These are phyloP conservation scores for Exophiala dermatitidis DNA, from an alignment of 2,329 filamentous ascomycete species.

Conservation along the genomic window DNA sequence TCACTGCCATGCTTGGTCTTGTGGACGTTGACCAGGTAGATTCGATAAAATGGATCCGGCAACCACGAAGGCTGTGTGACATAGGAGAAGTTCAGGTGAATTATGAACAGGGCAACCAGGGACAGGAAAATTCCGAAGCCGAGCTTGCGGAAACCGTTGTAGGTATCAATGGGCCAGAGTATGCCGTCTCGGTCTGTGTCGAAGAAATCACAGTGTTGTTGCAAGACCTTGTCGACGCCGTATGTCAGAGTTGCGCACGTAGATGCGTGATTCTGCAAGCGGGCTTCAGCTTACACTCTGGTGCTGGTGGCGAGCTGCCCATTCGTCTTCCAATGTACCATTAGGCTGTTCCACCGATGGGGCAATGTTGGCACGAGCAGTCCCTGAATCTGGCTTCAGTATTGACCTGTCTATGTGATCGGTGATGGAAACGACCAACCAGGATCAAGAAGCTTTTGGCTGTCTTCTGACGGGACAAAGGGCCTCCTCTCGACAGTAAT, in stretches of 20 bases:
- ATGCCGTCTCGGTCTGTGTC: slow-evolving; percentile 47
- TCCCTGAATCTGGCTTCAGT: slow-evolving; percentile 25
- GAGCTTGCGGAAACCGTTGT: slow-evolving; percentile 40
- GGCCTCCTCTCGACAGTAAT: not conserved
- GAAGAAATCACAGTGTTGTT: slow-evolving; percentile 50
- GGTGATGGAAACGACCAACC: not conserved
- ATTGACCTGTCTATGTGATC: not conserved
- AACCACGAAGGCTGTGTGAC: slow-evolving; percentile 39
- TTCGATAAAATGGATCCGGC: slow-evolving; percentile 41
- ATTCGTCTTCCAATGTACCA: slow-evolving; percentile 33
- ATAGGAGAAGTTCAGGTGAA: slow-evolving; percentile 46
- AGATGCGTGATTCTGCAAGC: not conserved
- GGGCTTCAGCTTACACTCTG: slow-evolving; percentile 28
- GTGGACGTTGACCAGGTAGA: slow-evolving; percentile 38
- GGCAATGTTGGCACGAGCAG: slow-evolving; percentile 34
- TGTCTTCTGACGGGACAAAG: not conserved
- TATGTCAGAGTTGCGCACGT: not conserved
- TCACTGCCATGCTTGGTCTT: slow-evolving; percentile 41
- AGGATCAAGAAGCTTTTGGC: not conserved
- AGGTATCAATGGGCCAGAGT: slow-evolving; percentile 50
- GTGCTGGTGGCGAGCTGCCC: slow-evolving; percentile 30
- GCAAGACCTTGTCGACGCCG: slow-evolving; percentile 33
- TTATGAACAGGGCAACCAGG: slow-evolving; percentile 41
- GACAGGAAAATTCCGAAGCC: slow-evolving; percentile 36
- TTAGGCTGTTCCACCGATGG: slow-evolving; percentile 32